phyloP scores from a whole-genome alignment of 805 yeast species.

The Spathaspora arborariae region DNA sequence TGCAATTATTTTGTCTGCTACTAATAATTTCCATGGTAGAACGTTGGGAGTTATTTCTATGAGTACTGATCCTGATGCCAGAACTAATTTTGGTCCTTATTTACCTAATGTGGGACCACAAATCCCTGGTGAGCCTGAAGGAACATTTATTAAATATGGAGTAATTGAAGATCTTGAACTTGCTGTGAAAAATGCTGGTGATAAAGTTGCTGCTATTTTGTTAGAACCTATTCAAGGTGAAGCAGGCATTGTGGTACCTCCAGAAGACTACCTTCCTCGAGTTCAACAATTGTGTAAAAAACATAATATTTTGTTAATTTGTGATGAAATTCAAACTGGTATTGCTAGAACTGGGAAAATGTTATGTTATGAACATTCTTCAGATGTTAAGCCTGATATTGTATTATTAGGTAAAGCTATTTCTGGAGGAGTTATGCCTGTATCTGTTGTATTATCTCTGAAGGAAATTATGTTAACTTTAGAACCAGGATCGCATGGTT shows the following conservation, averaged over 20 bases:
- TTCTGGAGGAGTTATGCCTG: slow-evolving; percentile 92
- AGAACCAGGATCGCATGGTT: slow-evolving; percentile 95
- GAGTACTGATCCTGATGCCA: slow-evolving; percentile 95
- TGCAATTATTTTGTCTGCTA: slow-evolving; percentile 84
- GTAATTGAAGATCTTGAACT: slow-evolving; percentile 79
- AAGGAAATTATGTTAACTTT: slow-evolving; percentile 83
- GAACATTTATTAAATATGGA: slow-evolving; percentile 72
- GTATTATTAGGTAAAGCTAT: slow-evolving; percentile 90
- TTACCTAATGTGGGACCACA: slow-evolving; percentile 78
- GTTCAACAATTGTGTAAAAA: slow-evolving; percentile 75
- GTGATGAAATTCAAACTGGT: slow-evolving; percentile 98
- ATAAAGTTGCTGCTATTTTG: slow-evolving; percentile 83
- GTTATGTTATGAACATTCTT: slow-evolving; percentile 84
- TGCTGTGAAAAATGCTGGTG: slow-evolving; percentile 80
- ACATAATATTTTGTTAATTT: slow-evolving; percentile 83
- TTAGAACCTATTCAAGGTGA: slow-evolving; percentile 98
- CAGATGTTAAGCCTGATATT: slow-evolving; percentile 79
- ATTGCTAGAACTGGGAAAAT: slow-evolving; percentile 95
- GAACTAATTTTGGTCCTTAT: slow-evolving; percentile 86
- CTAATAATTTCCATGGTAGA: slow-evolving; percentile 94
- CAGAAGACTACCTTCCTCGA: slow-evolving; percentile 67
- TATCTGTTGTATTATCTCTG: slow-evolving; percentile 88
- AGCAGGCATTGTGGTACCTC: slow-evolving; percentile 96
- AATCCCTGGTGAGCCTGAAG: slow-evolving; percentile 67
- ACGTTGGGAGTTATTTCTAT: slow-evolving; percentile 92